Conservation (phyloP, 2,329 filamentous ascomycete genomes). For the Epichloe coenophiala region DNA sequence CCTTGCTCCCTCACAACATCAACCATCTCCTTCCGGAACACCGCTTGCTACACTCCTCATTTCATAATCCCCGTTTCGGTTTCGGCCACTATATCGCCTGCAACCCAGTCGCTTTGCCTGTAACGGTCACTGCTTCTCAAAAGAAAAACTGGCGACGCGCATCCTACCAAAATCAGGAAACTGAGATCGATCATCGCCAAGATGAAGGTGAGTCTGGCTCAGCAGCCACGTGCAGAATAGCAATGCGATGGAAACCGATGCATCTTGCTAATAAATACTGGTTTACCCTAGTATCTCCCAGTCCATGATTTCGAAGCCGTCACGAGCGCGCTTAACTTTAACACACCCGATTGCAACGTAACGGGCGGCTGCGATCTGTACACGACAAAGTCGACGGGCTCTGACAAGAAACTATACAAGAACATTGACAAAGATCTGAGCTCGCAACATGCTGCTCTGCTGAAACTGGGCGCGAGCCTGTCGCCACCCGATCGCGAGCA, state of each 20-base stretch:
- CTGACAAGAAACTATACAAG: constrained; percentile 95
- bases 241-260: too few species aligned
- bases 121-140: too few species aligned
- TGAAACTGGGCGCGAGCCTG: constrained; percentile 75
- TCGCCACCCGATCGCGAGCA: constrained; percentile 69
- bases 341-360: constrained; percentile 83
- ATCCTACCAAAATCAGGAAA: background rate
- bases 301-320: constrained; percentile 84
- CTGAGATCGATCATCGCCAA: constrained; percentile 8
- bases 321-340: constrained; percentile 87
- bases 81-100: background rate
- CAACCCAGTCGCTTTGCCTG: background rate
- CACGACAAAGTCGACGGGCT: constrained; percentile 89
- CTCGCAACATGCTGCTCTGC: constrained; percentile 76
- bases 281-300: constrained; percentile 61
- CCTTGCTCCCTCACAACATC: background rate
- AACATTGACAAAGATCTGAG: constrained; percentile 86
- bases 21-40: background rate
- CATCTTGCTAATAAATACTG: background rate
- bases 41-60: background rate
- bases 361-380: constrained; percentile 92
- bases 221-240: background rate
- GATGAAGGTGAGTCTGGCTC: constrained; percentile 23
- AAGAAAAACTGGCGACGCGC: background rate
- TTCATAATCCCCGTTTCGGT: background rate